These are phyloP conservation scores for Blepharisma japonicum DNA, from an alignment of 73 alveolate genomes.

Conservation along the genomic window DNA sequence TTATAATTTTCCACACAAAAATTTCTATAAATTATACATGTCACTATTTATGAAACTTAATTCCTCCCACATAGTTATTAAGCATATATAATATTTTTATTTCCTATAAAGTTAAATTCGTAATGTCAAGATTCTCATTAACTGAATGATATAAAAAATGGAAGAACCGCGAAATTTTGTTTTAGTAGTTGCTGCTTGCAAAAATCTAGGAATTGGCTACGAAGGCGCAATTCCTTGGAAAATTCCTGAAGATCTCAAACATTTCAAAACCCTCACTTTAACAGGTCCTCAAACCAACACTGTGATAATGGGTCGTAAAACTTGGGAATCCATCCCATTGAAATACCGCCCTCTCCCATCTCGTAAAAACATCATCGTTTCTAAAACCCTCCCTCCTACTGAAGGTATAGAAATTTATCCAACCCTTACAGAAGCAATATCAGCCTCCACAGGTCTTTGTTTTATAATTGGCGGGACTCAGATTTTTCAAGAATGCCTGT, in stretches of 20 bases:
- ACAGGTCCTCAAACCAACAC: constrained; percentile 44
- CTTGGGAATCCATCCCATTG: constrained; percentile 87
- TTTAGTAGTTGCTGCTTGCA: constrained; percentile 45
- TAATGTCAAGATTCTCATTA: no score
- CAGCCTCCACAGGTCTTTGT: constrained; percentile 46
- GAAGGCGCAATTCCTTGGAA: constrained; percentile 53
- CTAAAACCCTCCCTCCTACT: constrained; percentile 35
- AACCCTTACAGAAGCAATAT: constrained; percentile 37
- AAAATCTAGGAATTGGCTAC: constrained; percentile 52
- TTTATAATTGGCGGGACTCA: constrained; percentile 81
- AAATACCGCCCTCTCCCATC: constrained; percentile 63
- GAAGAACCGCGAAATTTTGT: constrained; percentile 35
- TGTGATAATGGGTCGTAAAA: constrained; percentile 82
- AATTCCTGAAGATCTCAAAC: constrained; percentile 39
- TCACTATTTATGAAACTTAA: no score
- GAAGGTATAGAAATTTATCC: constrained; percentile 27
- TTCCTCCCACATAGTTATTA: no score
- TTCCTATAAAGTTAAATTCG: no score
- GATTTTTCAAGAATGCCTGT: constrained; percentile 48
- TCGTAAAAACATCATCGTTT: constrained; percentile 69
- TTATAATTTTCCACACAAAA: no score
- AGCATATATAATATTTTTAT: no score
- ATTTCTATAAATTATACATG: no score
- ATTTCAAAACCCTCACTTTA: constrained; percentile 44
- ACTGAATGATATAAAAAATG: no score